Conservation (phyloP, 2,329 filamentous ascomycete genomes). For the Parastagonospora avenae region DNA sequence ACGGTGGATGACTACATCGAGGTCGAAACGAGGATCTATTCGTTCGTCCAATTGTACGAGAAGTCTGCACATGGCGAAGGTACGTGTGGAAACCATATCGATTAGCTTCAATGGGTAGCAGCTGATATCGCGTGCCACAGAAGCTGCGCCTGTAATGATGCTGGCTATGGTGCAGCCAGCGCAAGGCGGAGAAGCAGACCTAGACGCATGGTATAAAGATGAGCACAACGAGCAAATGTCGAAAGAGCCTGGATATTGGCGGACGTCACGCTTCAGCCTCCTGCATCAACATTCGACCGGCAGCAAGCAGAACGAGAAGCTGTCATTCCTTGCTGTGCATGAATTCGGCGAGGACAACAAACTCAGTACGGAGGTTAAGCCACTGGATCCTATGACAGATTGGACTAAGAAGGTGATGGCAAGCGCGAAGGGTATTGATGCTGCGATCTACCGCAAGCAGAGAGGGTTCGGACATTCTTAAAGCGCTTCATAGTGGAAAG, state of each 20-base stretch:
- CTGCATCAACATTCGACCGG: conserved; percentile 14
- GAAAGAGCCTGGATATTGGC: conserved; percentile 32
- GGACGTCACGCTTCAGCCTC: conserved; percentile 29
- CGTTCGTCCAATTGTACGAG: conserved; percentile 23
- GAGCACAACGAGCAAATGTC: conserved; percentile 44
- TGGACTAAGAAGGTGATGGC: conserved; percentile 38
- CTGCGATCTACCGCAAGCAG: conserved; percentile 32
- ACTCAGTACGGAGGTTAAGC: conserved; percentile 31
- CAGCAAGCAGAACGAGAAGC: conserved; percentile 11
- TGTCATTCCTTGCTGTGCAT: conserved; percentile 35
- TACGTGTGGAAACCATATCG: conserved; percentile 2
- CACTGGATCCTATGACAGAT: conserved; percentile 35
- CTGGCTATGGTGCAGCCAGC: conserved; percentile 35
- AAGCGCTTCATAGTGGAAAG: too few relatives aligned
- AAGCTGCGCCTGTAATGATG: conserved; percentile 26
- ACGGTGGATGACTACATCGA: conserved; percentile 24
- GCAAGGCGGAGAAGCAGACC: conserved; percentile 24
- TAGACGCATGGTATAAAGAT: conserved; percentile 39
- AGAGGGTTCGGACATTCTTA: conserved; percentile 10
- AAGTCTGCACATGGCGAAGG: conserved; percentile 23
- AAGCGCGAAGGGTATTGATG: conserved; percentile 32
- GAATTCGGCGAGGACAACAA: conserved; percentile 35
- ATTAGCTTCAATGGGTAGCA: background rate
- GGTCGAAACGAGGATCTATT: conserved; percentile 26
- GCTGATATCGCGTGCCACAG: conserved; percentile 6